Evolutionary conservation across 2,329 filamentous ascomycete genomes (phyloP), one percentile per base, ranked within the genome.

Genomic region (Xylariaceae sp.): DNA sequence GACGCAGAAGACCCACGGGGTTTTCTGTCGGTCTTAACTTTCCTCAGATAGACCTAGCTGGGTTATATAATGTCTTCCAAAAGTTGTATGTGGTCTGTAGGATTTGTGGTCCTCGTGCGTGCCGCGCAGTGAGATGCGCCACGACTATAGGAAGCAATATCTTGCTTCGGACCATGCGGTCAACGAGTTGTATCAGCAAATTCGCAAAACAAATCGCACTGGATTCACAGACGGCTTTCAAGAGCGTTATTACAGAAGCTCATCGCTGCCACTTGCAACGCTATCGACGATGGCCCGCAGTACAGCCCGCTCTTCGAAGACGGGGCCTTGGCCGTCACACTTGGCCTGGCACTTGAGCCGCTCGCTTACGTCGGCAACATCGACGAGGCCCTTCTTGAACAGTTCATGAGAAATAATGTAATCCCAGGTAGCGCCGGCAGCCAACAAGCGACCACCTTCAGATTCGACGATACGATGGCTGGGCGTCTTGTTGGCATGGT

Each of bases 291-390:
- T 92, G 14, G 89, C 90, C 55, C 78, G 75, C 41, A 84, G 70
- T 14, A 97, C 86, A 42, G 83, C 82, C 19, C 80, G 74, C 69
- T 96, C 92, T 55, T 88, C 86, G 62, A 96, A 96, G 39, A 94
- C 91, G 2, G 92, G 92, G 0, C 92, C 88, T 66, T 90, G 87
- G 2, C 91, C 92, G 70, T 97, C 89, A 67, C 91, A 96, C 63
- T 86, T 83, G 16, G 90, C 89, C 63, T 82, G 74, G 16, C 79
- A 77, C 73, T 90, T 92, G 48, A 97, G 74, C 12, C 84, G 78
- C 64, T 94, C 88, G 67, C 87, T 91, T 31, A 97, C 88, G 66
- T 88, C 81, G 36, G 80, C 86, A 12, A 97, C 84, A 68, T 97
- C 89, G 22, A 97, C 86, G 17, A 89, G 75, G 0, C 91, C 90